Evolutionary conservation across 208 protist species (phyloP), one percentile per base, ranked within the genome.

Genomic region (Crithidia expoeki): DNA sequence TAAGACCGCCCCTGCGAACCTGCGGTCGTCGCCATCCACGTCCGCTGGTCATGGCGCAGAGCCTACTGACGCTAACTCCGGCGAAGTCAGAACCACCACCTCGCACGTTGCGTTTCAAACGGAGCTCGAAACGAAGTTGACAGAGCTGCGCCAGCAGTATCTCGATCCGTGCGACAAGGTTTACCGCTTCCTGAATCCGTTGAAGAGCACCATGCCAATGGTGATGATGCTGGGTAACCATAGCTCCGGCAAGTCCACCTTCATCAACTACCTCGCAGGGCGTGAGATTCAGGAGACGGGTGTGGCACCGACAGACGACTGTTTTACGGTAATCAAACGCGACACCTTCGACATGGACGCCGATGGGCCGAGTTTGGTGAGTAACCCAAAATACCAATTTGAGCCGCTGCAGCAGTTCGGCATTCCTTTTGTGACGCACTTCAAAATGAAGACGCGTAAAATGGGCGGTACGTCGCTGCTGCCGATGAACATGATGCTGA

Each of bases 141-240:
- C 34, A 7, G 28, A 57, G 16, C 51, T 92, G 21, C 83, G 74
- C 42, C 44, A 62, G 19, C 56, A 46, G 1, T 72, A 72, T n/a
- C 67, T 89, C 34, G 68, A 77, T 27, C 78, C 79, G 0, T 77
- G 71, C 58, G 72, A 77, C 46, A 42, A 32, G 27, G 53, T 77
- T 11, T 77, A 77, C 38, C 72, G 46, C 42, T 77, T 77, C 27
- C 71, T 83, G 49, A 75, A 81, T 47, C 71, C 78, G 2, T 76
- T 79, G 46, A 85, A 86, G 44, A 79, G 70, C 55, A 86, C 76
- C 4, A 83, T 67, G 0, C 91, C 94, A 10, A 95, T 95, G 86
- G 89, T 98, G 62, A 78, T 98, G 53, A 66, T 98, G 36, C 79
- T 98, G 4, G 94, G 94, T 16, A 98, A 97, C 67, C 94, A 97